These are phyloP conservation scores for Golovinomyces cichoracearum DNA, from an alignment of 2,329 filamentous ascomycete species.

Conservation along the genomic window DNA sequence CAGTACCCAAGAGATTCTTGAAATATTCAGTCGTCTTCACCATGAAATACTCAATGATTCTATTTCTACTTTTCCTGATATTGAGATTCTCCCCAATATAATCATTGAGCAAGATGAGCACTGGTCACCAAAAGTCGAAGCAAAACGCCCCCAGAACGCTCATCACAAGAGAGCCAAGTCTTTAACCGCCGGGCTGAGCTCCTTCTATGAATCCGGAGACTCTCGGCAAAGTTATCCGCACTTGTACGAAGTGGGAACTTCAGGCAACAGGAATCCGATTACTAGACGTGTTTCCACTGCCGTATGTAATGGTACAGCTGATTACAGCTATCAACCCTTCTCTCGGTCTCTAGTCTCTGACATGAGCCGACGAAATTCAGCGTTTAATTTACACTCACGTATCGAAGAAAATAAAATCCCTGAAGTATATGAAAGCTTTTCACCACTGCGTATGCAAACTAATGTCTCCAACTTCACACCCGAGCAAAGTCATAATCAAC, in stretches of 20 bases:
- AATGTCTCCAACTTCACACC: constrained; percentile 10
- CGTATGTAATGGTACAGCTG: neutral
- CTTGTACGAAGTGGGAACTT: neutral
- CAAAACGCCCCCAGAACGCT: constrained; percentile 6
- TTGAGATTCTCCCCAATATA: constrained; percentile 18
- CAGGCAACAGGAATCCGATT: neutral
- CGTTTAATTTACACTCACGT: constrained; percentile 6
- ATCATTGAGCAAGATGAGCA: constrained; percentile 10
- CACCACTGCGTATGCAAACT: constrained; percentile 5
- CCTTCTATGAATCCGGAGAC: constrained; percentile 3
- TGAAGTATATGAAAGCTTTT: constrained; percentile 4
- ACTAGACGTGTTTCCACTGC: neutral
- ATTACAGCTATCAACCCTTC: neutral
- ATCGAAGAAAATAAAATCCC: constrained; percentile 9
- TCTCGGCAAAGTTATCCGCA: constrained; percentile 7
- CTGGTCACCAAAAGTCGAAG: constrained; percentile 12
- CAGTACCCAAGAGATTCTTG: constrained; percentile 15
- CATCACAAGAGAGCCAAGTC: constrained; percentile 15
- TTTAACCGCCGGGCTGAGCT: constrained; percentile 8
- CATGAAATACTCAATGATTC: constrained; percentile 15
- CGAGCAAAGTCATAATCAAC: constrained; percentile 7
- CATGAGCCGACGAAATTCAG: constrained; percentile 4
- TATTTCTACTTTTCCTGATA: constrained; percentile 17
- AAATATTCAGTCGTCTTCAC: constrained; percentile 17
- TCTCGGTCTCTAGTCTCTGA: constrained; percentile 2